These are phyloP conservation scores for Leonotis leonurus DNA, from an alignment of 257 asterid genomes.

Conservation along the genomic window DNA sequence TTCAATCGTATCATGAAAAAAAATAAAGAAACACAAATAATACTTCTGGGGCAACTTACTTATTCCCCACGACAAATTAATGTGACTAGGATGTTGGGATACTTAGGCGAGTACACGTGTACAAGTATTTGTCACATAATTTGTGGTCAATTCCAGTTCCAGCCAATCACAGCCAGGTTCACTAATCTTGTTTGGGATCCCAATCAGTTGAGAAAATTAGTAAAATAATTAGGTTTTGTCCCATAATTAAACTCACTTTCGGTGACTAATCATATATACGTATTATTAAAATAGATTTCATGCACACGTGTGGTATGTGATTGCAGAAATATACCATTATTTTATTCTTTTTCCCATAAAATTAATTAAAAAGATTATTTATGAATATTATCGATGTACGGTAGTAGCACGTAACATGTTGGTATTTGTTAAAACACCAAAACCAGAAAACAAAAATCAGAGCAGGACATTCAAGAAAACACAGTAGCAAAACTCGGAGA, in stretches of 20 bases:
- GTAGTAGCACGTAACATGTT: too few relatives aligned
- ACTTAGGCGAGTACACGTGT: constrained; percentile 21
- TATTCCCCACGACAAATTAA: not conserved
- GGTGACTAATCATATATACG: not conserved
- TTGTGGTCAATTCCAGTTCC: constrained; percentile 4
- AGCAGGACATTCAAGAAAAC: too few relatives aligned
- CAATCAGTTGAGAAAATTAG: not conserved
- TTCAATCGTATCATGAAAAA: not conserved
- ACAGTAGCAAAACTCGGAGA: too few relatives aligned
- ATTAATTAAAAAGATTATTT: too few relatives aligned
- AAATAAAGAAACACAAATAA: not conserved
- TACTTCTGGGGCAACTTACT: not conserved
- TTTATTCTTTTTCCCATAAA: not conserved
- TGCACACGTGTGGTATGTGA: constrained; percentile 4
- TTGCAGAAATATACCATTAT: not conserved
- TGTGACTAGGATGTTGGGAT: constrained; percentile 7
- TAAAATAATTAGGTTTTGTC: not conserved
- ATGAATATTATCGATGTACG: too few relatives aligned
- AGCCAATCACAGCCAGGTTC: not conserved
- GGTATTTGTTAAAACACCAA: too few relatives aligned
- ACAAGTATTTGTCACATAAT: constrained; percentile 17
- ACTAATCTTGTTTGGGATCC: not conserved
- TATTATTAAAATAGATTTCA: not conserved
- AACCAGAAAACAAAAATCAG: too few relatives aligned
- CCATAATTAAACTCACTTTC: not conserved